Evolutionary conservation across 768 basidiomycete genomes (phyloP).

Genomic region (Suillus placidus): DNA sequence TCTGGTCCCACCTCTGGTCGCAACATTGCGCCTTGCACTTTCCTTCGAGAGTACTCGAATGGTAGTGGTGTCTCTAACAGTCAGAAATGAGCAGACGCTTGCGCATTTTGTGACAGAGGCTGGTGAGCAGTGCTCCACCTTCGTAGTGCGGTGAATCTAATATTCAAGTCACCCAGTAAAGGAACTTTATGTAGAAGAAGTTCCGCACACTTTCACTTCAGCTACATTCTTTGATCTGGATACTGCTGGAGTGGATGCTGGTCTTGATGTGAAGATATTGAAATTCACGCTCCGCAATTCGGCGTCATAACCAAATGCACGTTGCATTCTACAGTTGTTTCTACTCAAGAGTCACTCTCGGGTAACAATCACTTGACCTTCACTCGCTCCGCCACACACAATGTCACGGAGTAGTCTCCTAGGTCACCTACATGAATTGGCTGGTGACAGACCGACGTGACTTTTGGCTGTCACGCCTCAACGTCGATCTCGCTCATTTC

Average conservation of each 20-base stretch:
- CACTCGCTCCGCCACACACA: not conserved
- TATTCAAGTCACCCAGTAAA: conserved; percentile 16
- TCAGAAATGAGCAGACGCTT: conserved; percentile 60
- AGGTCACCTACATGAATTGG: not conserved
- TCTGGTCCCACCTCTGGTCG: conserved; percentile 59
- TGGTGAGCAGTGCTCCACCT: conserved; percentile 20
- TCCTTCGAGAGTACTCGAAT: conserved; percentile 18
- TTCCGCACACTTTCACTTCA: conserved; percentile 22
- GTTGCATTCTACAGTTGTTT: not conserved
- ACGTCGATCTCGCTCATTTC: not conserved
- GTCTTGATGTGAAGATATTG: conserved; percentile 48
- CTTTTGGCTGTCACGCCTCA: not conserved
- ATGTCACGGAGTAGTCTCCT: not conserved
- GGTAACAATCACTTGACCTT: not conserved
- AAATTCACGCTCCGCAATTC: conserved; percentile 32
- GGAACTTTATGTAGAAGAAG: conserved; percentile 30
- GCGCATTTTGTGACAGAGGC: conserved; percentile 44
- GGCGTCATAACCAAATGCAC: not conserved
- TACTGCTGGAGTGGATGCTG: conserved; percentile 32
- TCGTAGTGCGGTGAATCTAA: conserved; percentile 7
- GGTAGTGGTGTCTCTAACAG: conserved; percentile 43
- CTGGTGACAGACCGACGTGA: not conserved
- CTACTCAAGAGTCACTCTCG: not conserved
- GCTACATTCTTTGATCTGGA: conserved; percentile 26
- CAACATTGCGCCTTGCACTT: conserved; percentile 43